Conservation (phyloP, 2,329 filamentous ascomycete genomes). For the Plectosphaerella plurivora region DNA sequence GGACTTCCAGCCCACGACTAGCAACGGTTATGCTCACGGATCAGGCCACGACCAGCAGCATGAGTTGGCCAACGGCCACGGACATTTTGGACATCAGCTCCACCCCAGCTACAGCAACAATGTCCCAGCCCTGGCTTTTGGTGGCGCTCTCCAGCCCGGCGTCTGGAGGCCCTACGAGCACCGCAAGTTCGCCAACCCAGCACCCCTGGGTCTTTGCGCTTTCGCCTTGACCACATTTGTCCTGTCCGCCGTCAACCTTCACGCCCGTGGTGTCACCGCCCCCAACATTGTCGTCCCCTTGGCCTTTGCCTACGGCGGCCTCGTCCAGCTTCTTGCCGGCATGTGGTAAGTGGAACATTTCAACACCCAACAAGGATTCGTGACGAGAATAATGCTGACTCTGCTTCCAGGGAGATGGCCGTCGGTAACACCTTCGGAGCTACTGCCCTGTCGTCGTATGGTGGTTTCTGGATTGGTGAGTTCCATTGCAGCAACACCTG, state of each 20-base stretch:
- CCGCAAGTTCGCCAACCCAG: slow-evolving; percentile 76
- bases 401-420: slow-evolving; percentile 68
- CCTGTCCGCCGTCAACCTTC: slow-evolving; percentile 69
- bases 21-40: slow-evolving; percentile 5
- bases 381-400: slow-evolving; percentile 6
- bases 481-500: too few species aligned
- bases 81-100: not conserved
- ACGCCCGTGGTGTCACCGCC: slow-evolving; percentile 50
- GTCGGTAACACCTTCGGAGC: slow-evolving; percentile 85
- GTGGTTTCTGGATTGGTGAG: slow-evolving; percentile 70
- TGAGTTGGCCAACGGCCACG: slow-evolving; percentile 8
- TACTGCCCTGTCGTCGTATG: slow-evolving; percentile 75
- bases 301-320: slow-evolving; percentile 71
- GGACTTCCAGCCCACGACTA: slow-evolving; percentile 6
- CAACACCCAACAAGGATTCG: not conserved
- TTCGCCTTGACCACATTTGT: slow-evolving; percentile 84
- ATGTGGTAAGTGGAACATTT: slow-evolving; percentile 65
- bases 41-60: slow-evolving; percentile 6
- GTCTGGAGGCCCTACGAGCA: slow-evolving; percentile 57
- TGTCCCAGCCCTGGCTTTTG: slow-evolving; percentile 46
- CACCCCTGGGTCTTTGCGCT: slow-evolving; percentile 70
- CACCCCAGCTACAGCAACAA: slow-evolving; percentile 2
- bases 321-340: slow-evolving; percentile 75
- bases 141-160: slow-evolving; percentile 70
- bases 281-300: slow-evolving; percentile 66